A percentile compares a stretch with the other conserved stretches of the same genome.
These are phyloP conservation scores for Moniliella sp. DNA, from an alignment of 1,284 basidiomycete species.

Conservation along the genomic window DNA sequence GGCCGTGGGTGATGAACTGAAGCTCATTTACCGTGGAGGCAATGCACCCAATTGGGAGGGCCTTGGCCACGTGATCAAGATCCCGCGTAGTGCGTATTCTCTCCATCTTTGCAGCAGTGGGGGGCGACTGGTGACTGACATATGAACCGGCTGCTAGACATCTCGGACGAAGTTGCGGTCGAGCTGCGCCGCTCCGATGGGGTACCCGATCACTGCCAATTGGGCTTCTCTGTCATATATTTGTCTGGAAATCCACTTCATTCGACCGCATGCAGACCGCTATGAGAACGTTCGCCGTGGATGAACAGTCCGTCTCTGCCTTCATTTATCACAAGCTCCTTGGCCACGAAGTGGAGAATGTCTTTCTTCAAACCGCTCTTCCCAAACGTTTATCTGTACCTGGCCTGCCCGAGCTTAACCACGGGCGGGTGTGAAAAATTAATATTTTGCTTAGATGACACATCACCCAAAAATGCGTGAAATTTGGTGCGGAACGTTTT, in stretches of 20 bases:
- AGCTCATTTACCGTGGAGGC: slow-evolving; percentile 70
- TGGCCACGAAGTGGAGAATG: slow-evolving; percentile 80
- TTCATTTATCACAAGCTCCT: slow-evolving; percentile 97
- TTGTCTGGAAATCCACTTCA: slow-evolving; percentile 97
- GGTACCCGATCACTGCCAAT: slow-evolving; percentile 80
- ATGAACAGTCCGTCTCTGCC: slow-evolving; percentile 93
- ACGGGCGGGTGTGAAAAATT: slow-evolving; percentile 96
- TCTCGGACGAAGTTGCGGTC: slow-evolving; percentile 88
- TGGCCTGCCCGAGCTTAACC: slow-evolving; percentile 80
- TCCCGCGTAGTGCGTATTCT: slow-evolving; percentile 72
- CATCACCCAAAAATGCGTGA: too few relatives aligned
- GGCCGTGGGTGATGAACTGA: slow-evolving; percentile 88
- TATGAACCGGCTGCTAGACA: slow-evolving; percentile 47
- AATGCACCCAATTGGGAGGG: slow-evolving; percentile 67
- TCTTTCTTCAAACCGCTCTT: slow-evolving; percentile 67
- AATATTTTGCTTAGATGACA: slow-evolving; percentile 94
- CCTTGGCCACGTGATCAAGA: slow-evolving; percentile 90
- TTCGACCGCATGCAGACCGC: slow-evolving; percentile 97
- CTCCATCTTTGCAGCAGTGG: too few relatives aligned
- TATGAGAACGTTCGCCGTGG: slow-evolving; percentile 97
- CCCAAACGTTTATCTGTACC: slow-evolving; percentile 87
- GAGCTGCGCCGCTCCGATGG: slow-evolving; percentile 74
- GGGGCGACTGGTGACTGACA: too few relatives aligned
- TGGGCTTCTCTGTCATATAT: slow-evolving; percentile 86
- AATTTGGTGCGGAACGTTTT: too few relatives aligned